phyloP scores from a whole-genome alignment of 2,329 filamentous ascomycete genomes.

The Colletotrichum sojae region DNA sequence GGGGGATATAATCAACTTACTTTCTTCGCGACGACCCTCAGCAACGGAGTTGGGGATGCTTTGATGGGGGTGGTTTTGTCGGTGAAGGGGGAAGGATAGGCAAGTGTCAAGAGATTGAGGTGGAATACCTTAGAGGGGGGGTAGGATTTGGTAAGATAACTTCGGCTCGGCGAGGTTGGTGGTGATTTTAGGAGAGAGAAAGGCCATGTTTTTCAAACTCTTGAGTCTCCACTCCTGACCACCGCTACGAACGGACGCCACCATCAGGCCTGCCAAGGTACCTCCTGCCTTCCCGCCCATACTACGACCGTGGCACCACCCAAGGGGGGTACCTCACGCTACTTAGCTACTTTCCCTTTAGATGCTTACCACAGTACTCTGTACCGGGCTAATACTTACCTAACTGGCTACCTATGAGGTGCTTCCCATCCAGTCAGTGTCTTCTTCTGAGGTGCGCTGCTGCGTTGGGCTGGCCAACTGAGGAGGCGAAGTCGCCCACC shows the following conservation, averaged over 20 bases:
- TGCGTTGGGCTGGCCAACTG: background rate
- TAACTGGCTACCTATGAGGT: slow-evolving; percentile 10
- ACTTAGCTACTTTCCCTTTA: background rate
- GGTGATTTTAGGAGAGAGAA: slow-evolving; percentile 46
- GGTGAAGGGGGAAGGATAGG: slow-evolving; percentile 39
- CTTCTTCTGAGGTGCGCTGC: too few species aligned
- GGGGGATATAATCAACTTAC: slow-evolving; percentile 9
- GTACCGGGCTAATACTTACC: too few species aligned
- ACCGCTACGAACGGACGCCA: slow-evolving; percentile 39
- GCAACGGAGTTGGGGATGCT: slow-evolving; percentile 27
- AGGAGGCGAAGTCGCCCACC: background rate
- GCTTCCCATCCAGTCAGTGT: slow-evolving; percentile 9
- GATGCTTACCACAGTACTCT: background rate
- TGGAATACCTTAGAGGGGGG: slow-evolving; percentile 39
- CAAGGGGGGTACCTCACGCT: slow-evolving; percentile 1
- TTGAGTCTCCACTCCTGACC: slow-evolving; percentile 40
- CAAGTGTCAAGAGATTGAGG: slow-evolving; percentile 40
- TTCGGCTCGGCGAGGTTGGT: slow-evolving; percentile 43
- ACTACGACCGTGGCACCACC: background rate
- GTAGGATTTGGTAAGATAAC: slow-evolving; percentile 40
- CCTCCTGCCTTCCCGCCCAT: background rate
- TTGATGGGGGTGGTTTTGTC: slow-evolving; percentile 31
- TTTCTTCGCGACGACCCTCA: slow-evolving; percentile 39
- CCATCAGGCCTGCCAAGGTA: slow-evolving; percentile 32
- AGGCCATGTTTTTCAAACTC: slow-evolving; percentile 42